Percentiles rank a stretch among this genome's conserved stretches.
Evolutionary conservation across 176 grass and related monocot species (phyloP).

Genomic region (Cenchrus purpureus): DNA sequence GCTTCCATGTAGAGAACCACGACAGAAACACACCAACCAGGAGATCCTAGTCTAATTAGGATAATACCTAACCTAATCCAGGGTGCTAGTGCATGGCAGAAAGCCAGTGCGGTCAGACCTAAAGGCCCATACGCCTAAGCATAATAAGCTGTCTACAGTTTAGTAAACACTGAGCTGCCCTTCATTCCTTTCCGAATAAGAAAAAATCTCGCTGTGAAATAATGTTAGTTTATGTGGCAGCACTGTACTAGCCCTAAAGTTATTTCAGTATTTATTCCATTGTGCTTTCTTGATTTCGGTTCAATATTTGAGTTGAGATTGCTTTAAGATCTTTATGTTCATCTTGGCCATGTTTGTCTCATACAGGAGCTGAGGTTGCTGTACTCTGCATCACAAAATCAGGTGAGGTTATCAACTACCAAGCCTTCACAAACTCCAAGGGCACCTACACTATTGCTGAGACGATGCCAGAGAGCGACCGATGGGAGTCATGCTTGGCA

Average conservation of each 20-base stretch:
- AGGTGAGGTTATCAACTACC: constrained; percentile 92
- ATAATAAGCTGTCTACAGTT: too few relatives aligned
- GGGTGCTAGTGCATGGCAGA: too few relatives aligned
- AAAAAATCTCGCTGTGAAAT: too few relatives aligned
- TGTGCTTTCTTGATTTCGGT: constrained; percentile 14
- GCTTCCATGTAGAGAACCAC: too few relatives aligned
- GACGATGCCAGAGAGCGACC: constrained; percentile 88
- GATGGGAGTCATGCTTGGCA: constrained; percentile 91
- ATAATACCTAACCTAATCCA: too few relatives aligned
- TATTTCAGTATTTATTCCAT: not conserved
- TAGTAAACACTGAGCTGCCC: too few relatives aligned
- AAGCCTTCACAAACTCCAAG: constrained; percentile 90
- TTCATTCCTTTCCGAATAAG: too few relatives aligned
- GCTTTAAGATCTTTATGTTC: not conserved
- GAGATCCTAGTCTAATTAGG: too few relatives aligned
- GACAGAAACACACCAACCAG: too few relatives aligned
- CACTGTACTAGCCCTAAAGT: not conserved
- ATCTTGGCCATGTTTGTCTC: not conserved
- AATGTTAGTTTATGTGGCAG: too few relatives aligned
- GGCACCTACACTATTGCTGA: constrained; percentile 79
- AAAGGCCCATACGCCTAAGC: too few relatives aligned
- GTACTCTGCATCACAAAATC: constrained; percentile 96
- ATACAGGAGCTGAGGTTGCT: constrained; percentile 81
- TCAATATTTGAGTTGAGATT: constrained; percentile 26
- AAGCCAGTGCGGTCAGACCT: too few relatives aligned